Evolutionary conservation across 2,329 filamentous ascomycete genomes (phyloP), one percentile per base, ranked within the genome.

Genomic region (Septoria linicola): DNA sequence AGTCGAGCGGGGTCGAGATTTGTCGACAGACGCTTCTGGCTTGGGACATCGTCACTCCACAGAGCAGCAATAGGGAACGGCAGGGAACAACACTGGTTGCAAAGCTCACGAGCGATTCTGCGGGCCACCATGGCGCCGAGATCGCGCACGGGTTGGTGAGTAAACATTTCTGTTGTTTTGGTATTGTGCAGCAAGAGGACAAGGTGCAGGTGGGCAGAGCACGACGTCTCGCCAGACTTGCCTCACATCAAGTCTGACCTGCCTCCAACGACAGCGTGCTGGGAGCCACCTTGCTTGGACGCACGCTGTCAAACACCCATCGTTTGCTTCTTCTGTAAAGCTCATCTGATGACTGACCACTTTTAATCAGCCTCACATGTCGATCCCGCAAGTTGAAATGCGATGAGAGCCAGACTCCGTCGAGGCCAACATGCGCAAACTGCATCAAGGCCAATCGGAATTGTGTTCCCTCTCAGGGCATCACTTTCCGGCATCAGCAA

Each of bases 401-500:
- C 68, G 80, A 82, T 61, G 82, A 84, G 67, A 23, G 19, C 19
- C 75, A n/a, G n/a, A n/a, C n/a, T n/a, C n/a, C n/a, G n/a, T n/a
- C n/a, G n/a, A n/a, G 80, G 57, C 82, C 81, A 8, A 67, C 76
- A 31, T 85, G 82, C 63, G 75, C 78, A 27, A 80, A 83, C 66
- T 85, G 82, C 66, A 72, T 72, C 62, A 82, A 83, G 66, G 81
- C 80, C 4, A 77, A 75, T 41, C 74, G 82, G 59, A 76, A 81
- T 67, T 85, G 82, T 66, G 71, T 80, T 39, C 79, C 79, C 19
- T 81, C 79, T 62, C 80, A 81, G 55, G 81, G 80, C 44, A 78
- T 85, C 59, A 80, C 84, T 37, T 86, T 85, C 62, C 79, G 82
- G 49, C 83, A 86, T 66, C 82, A 85, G 63, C 82, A 85, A 68